These are phyloP conservation scores for Phialophora chinensis DNA, from an alignment of 2,329 filamentous ascomycete species.

Conservation along the genomic window DNA sequence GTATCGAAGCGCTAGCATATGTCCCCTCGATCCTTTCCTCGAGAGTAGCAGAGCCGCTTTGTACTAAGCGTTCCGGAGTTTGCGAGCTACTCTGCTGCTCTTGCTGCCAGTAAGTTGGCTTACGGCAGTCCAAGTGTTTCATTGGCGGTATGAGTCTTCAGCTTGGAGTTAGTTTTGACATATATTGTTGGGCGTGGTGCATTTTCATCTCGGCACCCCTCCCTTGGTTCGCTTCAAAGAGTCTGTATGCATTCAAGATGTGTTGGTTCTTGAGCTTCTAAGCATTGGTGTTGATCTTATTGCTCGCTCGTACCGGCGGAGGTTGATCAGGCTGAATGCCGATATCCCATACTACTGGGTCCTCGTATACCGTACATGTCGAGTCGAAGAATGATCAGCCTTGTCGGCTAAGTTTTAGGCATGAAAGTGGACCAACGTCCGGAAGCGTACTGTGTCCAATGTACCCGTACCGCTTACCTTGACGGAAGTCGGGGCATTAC, in stretches of 20 bases:
- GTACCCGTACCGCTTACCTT: constrained; percentile 1
- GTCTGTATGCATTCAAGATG: neutral
- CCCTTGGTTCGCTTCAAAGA: neutral
- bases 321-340: neutral
- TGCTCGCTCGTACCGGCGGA: neutral
- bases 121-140: neutral
- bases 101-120: neutral
- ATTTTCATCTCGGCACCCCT: neutral
- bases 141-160: neutral
- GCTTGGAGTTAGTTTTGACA: neutral
- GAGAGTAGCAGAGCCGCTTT: too few species aligned
- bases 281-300: neutral
- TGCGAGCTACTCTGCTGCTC: too few species aligned
- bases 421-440: neutral
- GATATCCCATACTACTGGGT: neutral
- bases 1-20: too few species aligned
- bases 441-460: neutral
- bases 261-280: neutral
- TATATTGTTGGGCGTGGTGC: neutral
- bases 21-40: too few species aligned
- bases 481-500: constrained; percentile 11
- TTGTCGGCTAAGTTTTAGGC: constrained; percentile 10
- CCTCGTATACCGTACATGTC: neutral
- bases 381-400: neutral
- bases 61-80: too few species aligned